A percentile compares a stretch with the other conserved stretches of the same genome.
Conservation (phyloP, 2,329 filamentous ascomycete genomes). For the Cercospora sesami region DNA sequence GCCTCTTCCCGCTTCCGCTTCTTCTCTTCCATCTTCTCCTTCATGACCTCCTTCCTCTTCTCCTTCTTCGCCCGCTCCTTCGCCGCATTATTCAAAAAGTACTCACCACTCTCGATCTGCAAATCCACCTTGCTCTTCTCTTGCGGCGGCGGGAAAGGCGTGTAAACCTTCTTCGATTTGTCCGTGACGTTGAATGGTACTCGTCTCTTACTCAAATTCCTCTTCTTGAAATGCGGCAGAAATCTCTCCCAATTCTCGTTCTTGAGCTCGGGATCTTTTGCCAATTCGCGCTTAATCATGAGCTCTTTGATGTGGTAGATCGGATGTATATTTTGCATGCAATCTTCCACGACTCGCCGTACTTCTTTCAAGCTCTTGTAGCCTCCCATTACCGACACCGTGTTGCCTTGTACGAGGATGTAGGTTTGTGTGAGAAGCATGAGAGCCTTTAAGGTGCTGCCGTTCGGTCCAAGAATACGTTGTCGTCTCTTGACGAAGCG, state of each 20-base stretch:
- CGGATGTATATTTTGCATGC: slow-evolving; percentile 90
- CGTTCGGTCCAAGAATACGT: slow-evolving; percentile 85
- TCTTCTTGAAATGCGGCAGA: slow-evolving; percentile 95
- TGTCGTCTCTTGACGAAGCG: slow-evolving; percentile 93
- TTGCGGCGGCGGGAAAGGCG: slow-evolving; percentile 91
- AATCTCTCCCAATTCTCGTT: slow-evolving; percentile 95
- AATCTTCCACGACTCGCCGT: slow-evolving; percentile 84
- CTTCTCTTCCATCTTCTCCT: slow-evolving; percentile 84
- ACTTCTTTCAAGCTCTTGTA: slow-evolving; percentile 94
- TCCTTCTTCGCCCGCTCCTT: slow-evolving; percentile 81
- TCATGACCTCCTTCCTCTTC: slow-evolving; percentile 80
- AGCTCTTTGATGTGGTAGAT: slow-evolving; percentile 93
- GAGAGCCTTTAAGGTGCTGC: slow-evolving; percentile 88
- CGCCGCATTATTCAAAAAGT: slow-evolving; percentile 89
- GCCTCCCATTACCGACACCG: slow-evolving; percentile 85
- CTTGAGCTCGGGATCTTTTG: slow-evolving; percentile 81
- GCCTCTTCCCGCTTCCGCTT: slow-evolving; percentile 80
- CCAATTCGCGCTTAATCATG: slow-evolving; percentile 90
- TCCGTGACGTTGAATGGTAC: slow-evolving; percentile 84
- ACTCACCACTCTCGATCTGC: slow-evolving; percentile 97
- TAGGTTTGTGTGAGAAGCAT: slow-evolving; percentile 90
- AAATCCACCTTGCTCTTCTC: slow-evolving; percentile 99
- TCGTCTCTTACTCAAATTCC: slow-evolving; percentile 78
- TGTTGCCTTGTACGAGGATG: slow-evolving; percentile 94
- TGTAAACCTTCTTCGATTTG: slow-evolving; percentile 92